These are phyloP conservation scores for Cystobasidiaceae sp. DNA, from an alignment of 1,284 basidiomycete species.

Conservation along the genomic window DNA sequence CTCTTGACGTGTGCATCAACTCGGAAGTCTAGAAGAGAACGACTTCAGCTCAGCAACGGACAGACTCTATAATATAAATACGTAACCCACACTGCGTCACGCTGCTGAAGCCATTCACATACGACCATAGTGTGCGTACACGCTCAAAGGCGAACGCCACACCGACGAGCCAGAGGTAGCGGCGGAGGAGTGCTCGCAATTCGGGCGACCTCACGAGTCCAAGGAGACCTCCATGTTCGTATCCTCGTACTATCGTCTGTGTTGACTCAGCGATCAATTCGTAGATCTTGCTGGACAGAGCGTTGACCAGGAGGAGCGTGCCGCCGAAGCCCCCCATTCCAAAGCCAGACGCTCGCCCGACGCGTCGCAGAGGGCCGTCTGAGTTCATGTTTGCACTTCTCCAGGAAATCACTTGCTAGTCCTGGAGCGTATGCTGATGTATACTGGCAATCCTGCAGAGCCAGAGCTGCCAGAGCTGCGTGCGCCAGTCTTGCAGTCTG, in stretches of 20 bases:
- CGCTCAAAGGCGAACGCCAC: conserved; percentile 16
- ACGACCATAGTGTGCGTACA: conserved; percentile 19
- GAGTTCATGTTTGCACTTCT: not conserved
- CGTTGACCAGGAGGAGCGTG: conserved; percentile 24
- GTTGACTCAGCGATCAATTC: conserved; percentile 12
- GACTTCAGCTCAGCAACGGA: not conserved
- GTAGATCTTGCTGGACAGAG: conserved; percentile 16
- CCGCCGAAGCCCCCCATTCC: conserved; percentile 26
- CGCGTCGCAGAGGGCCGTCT: not conserved
- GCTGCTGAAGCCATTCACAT: conserved; percentile 1
- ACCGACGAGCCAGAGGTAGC: conserved; percentile 22
- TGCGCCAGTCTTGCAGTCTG: too few species aligned
- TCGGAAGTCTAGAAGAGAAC: too few species aligned
- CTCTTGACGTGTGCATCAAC: too few species aligned
- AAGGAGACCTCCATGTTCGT: conserved; percentile 11
- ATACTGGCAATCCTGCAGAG: too few species aligned
- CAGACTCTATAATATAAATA: too few species aligned
- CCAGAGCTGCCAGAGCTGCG: too few species aligned
- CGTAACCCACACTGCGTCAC: not conserved
- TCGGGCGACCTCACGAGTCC: conserved; percentile 1
- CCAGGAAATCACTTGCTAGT: too few species aligned
- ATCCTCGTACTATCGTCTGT: conserved; percentile 6
- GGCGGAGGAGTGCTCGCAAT: conserved; percentile 12
- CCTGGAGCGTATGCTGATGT: too few species aligned
- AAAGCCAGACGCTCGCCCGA: not conserved